A percentile compares a stretch with the other conserved stretches of the same genome.
phyloP scores from a whole-genome alignment of 441 rosid species.

The Raphanus hybrid region DNA sequence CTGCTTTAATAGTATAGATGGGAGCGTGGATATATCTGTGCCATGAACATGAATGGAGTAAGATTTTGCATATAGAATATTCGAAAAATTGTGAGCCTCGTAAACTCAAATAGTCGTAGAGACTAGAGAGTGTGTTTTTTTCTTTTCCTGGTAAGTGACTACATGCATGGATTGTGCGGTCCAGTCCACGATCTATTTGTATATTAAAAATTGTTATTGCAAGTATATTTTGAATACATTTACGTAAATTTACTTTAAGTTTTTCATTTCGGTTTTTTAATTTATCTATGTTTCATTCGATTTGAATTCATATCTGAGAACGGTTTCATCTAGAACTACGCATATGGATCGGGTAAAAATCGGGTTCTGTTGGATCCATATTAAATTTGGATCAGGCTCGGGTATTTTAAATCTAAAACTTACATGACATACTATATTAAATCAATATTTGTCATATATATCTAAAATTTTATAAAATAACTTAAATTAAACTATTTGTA shows the following conservation, averaged over 20 bases:
- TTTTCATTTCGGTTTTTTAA: too few species aligned
- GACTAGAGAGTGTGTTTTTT: neutral
- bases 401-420: too few species aligned
- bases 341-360: too few species aligned
- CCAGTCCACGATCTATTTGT: slow-evolving; percentile 25
- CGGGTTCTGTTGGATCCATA: too few species aligned
- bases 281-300: too few species aligned
- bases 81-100: slow-evolving; percentile 28
- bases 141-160: slow-evolving; percentile 16
- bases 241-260: neutral
- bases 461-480: too few species aligned
- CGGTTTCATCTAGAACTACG: too few species aligned
- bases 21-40: neutral
- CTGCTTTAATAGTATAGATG: neutral
- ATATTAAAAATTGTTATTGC: neutral
- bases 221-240: neutral
- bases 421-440: too few species aligned
- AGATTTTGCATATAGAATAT: neutral
- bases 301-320: too few species aligned
- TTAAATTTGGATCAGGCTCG: too few species aligned
- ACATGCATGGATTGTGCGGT: slow-evolving; percentile 39
- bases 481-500: too few species aligned
- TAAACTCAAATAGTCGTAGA: neutral
- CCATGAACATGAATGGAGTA: slow-evolving; percentile 15
- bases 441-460: too few species aligned